Base-by-base conservation (phyloP, 2,329 filamentous ascomycete species). In the Fusarium setosum region DNA sequence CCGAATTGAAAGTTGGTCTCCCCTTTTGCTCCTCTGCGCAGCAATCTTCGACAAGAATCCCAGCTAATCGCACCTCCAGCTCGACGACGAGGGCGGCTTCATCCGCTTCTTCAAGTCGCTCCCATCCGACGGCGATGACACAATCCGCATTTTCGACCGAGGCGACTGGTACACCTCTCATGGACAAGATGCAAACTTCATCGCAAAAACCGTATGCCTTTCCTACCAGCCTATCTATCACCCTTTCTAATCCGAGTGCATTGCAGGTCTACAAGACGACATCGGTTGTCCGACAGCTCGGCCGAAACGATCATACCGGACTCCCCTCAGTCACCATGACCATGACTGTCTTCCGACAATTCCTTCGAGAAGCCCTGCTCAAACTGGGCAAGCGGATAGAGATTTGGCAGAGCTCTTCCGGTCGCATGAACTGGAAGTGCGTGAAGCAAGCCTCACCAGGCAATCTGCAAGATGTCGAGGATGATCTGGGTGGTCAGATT, bases 111-210 rank as follows among this genome's bases (percentile, higher is more conserved):
- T 96, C 84, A 95, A 95, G 72, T 91, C 90, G n/a, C 85, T 99
- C 4, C 89, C 93, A 6, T 73, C 83, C 13, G 88, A 89, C 52
- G 88, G 89, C 70, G 86, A 89, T 35, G 91, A 92, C 54, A 94
- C 93, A 0, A 86, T 99, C 53, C 90, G 96, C 53, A 91, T 99
- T 61, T 98, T 98, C 75, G 94, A 98, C 74, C 89, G 96, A 67
- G 92, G 92, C 32, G 96, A 99, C 75, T 99, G 90, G 86, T 97
- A 97, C 77, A 97, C 95, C 6, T 92, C 94, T n/a, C 93, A 97
- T 73, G 93, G 92, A 44, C 87, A 93, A 57, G 90, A 96, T 88
- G 93, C 93, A 50, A 88, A 87, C 68, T 94, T 94, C 76, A 94
- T 96, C 69, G 93, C 93, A 12, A 87, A 89, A 66, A 92, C 90